Conservation (phyloP, 1,139 yeast species). For the Hanseniaspora gamundiae region DNA sequence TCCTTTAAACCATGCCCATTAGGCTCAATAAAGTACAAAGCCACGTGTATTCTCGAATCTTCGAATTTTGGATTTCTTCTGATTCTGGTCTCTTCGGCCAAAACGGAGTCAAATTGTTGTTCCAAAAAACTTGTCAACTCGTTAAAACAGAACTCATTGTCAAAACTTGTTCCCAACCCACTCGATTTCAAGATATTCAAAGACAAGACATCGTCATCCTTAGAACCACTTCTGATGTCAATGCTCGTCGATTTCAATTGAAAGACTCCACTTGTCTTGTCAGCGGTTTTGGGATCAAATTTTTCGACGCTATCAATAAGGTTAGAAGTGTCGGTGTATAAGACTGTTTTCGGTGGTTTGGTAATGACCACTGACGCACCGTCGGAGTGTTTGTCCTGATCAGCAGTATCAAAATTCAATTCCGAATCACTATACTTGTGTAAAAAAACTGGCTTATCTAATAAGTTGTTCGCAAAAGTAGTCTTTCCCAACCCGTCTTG, state of each 20-base stretch:
- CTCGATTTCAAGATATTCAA: conserved; percentile 62
- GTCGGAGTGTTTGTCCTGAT: conserved; percentile 12
- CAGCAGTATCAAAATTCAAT: conserved; percentile 17
- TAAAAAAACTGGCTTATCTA: conserved; percentile 47
- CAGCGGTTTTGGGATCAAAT: conserved; percentile 34
- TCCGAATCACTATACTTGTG: conserved; percentile 33
- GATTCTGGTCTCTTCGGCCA: conserved; percentile 68
- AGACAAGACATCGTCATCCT: conserved; percentile 22
- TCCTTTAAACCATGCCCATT: conserved; percentile 73
- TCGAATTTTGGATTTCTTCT: conserved; percentile 70
- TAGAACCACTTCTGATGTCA: conserved; percentile 26
- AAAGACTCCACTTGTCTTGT: conserved; percentile 35
- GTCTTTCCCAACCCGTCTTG: conserved; percentile 72
- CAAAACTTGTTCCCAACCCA: conserved; percentile 66
- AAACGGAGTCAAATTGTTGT: conserved; percentile 70
- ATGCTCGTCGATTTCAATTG: conserved; percentile 37
- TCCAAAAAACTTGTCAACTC: conserved; percentile 68
- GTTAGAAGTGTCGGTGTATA: conserved; percentile 25
- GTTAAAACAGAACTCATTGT: conserved; percentile 50
- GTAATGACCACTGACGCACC: conserved; percentile 22
- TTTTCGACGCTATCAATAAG: conserved; percentile 8
- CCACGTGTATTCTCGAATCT: conserved; percentile 65
- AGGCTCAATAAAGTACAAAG: conserved; percentile 59
- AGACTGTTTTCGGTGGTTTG: conserved; percentile 25
- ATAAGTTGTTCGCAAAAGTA: conserved; percentile 64